Evolutionary conservation across 306 rosid genomes (phyloP), one percentile per base, ranked within the genome.

Genomic region (Cucurbita maxima): DNA sequence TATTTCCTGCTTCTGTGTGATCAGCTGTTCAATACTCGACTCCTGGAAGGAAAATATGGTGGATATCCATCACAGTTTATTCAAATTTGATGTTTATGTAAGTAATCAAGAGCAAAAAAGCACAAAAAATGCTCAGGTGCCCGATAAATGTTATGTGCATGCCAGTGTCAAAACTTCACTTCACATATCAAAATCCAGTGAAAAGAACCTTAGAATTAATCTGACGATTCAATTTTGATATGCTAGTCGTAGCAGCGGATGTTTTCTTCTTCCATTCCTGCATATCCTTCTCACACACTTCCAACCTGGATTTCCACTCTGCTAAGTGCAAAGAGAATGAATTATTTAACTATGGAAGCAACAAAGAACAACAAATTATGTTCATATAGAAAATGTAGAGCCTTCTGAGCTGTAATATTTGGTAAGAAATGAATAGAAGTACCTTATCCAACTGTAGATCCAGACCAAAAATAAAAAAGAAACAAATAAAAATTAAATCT

Each of bases 231-330:
- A 88, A 86, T 87, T 95, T 95, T 37, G 97, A 85, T 75, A 91
- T 71, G 80, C 78, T 88, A 75, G 99, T 86, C 77, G 99, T 95
- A 74, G 92, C 88, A 41, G 87, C 75, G 75, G 99, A 95, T 85
- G 89, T 85, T 76, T 77, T 82, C 82, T 95, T 95, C 86, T 87
- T 89, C 97, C 99, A 95, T 54, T 95, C 99, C 63, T 88, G 97
- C 82, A 95, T 95, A 41, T 91, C 97, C 85, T 88, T 89, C 80
- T 95, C 99, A 77, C 96, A 88, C 22, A 77, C 96, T 59, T 95
- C 99, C 75, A 90, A 84, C 88, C 82, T 91, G n/a, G 88, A 88
- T 82, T 88, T 95, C 99, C 92, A 95, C 73, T 87, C 99, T 95
- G 76, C 62, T 75, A 43, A 41, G 58, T 14, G 74, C 6, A 40